These are phyloP conservation scores for Xylariaceae sp. DNA, from an alignment of 2,329 filamentous ascomycete genomes.

Conservation along the genomic window DNA sequence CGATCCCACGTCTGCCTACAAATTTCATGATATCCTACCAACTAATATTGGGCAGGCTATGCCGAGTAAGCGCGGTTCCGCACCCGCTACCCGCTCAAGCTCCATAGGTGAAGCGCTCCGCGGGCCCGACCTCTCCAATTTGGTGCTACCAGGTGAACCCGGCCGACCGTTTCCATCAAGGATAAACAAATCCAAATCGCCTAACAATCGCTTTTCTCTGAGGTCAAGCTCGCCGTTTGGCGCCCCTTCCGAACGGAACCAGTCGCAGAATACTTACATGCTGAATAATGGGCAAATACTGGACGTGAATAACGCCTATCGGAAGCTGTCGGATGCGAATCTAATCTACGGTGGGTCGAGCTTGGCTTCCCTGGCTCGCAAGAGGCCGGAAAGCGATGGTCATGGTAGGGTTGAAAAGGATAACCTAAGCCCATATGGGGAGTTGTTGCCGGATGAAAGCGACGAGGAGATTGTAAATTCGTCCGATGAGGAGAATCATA, in stretches of 20 bases:
- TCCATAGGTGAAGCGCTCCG: slow-evolving; percentile 59
- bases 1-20: slow-evolving; percentile 58
- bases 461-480: slow-evolving; percentile 58
- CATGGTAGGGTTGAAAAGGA: slow-evolving; percentile 68
- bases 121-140: slow-evolving; percentile 51
- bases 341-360: slow-evolving; percentile 65
- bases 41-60: slow-evolving; percentile 52
- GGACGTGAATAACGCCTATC: slow-evolving; percentile 71
- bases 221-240: slow-evolving; percentile 51
- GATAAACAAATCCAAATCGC: slow-evolving; percentile 57
- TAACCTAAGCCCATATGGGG: slow-evolving; percentile 66
- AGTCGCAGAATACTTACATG: slow-evolving; percentile 46
- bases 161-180: slow-evolving; percentile 45
- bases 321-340: slow-evolving; percentile 71
- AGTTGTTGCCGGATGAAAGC: slow-evolving; percentile 66
- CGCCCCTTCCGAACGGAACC: slow-evolving; percentile 39
- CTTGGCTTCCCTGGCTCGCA: slow-evolving; percentile 64
- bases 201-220: slow-evolving; percentile 52
- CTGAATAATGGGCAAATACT: slow-evolving; percentile 64
- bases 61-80: slow-evolving; percentile 44
- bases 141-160: slow-evolving; percentile 52
- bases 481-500: slow-evolving; percentile 69
- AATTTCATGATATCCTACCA: slow-evolving; percentile 62
- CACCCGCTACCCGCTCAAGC: slow-evolving; percentile 36
- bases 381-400: slow-evolving; percentile 47